Evolutionary conservation across 768 basidiomycete genomes (phyloP), one percentile per base, ranked within the genome.

Genomic region (Pisolithus tinctorius): DNA sequence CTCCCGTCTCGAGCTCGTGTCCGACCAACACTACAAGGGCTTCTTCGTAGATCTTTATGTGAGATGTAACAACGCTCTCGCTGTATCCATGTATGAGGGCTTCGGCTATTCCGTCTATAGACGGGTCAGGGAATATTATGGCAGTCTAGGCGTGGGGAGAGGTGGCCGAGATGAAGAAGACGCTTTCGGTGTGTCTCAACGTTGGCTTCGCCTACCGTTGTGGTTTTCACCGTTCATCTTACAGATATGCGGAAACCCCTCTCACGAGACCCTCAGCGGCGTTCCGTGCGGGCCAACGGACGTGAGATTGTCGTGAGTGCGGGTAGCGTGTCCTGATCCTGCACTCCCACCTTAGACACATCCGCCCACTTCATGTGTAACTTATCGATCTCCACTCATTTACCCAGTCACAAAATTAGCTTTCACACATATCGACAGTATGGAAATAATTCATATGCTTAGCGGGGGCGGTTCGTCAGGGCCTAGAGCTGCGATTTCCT

Each of bases 11-110:
- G 95, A 98, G 67, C 75, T 79, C 58, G 85, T 92, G 7, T 91
- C 90, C 1, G 86, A 93, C 65, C 77, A 83, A 53, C 77, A 76
- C 25, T 88, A 93, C 74, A 80, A 80, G 55, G 89, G 84, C 3
- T 88, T 82, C 77, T 97, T 95, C 61, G 93, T 98, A 45, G 96
- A 98, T 69, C 79, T 99, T 20, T 98, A 93, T 64, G 95, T 98
- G 51, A 82, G 96, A 47, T 93, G 89, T 60, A 84, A 84, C 53
- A 96, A 95, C 59, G 60, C 68, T 2, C 74, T 92, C 20, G 96
- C 95, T 17, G 89, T 95, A 53, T 75, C 73, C 17, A 87, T 99
- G 86, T 97, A 98, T 62, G 92, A 98, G 65, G 78, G 82, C 38
- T 72, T 97, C 63, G 94, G 91, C 10, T 99, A 99, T 60, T 91